Conservation (phyloP, 2,329 filamentous ascomycete species). For the Verticillium zaregamsianum region DNA sequence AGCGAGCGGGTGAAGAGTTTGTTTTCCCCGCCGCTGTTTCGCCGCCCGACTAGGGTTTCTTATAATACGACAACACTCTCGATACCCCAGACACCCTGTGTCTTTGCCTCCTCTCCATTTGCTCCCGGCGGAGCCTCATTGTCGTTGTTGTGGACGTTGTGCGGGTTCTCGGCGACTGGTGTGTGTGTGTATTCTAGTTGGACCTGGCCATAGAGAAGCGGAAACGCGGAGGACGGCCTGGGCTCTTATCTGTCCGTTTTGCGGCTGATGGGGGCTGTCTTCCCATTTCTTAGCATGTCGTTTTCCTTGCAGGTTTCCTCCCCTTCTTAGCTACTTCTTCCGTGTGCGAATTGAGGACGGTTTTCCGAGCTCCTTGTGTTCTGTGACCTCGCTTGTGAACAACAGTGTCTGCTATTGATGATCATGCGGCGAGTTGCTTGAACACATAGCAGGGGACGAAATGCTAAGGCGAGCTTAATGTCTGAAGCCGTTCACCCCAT, state of each 20-base stretch:
- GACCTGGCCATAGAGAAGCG: neutral
- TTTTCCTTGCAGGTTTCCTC: conserved; percentile 4
- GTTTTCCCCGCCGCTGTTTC: neutral
- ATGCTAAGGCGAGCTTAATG: no score
- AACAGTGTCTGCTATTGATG: no score
- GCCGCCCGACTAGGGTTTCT: neutral
- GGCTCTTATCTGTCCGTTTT: neutral
- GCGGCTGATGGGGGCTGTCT: neutral
- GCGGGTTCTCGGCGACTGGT: neutral
- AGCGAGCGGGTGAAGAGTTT: neutral
- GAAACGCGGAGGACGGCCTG: neutral
- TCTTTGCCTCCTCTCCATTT: neutral
- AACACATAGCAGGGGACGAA: no score
- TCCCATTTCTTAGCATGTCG: conserved; percentile 3
- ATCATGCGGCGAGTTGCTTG: no score
- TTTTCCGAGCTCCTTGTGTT: neutral
- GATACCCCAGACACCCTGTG: neutral
- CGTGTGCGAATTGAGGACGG: conserved; percentile 1
- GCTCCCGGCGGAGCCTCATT: neutral
- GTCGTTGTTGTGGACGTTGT: neutral
- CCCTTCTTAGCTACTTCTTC: conserved; percentile 6
- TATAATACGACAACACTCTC: neutral
- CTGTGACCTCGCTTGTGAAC: no score
- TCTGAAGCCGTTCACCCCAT: no score
- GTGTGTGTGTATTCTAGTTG: neutral